Evolutionary conservation across 495 filamentous ascomycete species (phyloP), one percentile per base, ranked within the genome.

Genomic region (Hypoxylon crocopeplum): DNA sequence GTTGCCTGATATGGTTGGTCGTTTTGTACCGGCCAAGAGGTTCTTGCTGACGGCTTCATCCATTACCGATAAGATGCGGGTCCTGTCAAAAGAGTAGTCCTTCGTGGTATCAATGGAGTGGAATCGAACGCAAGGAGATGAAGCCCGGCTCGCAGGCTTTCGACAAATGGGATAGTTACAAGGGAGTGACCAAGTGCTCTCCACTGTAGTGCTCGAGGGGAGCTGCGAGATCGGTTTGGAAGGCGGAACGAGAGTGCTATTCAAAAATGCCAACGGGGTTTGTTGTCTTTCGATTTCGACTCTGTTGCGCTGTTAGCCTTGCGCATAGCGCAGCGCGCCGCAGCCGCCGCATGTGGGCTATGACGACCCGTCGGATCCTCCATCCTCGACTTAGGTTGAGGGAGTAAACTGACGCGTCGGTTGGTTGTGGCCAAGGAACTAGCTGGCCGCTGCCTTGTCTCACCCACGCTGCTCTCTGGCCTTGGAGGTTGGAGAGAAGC

Each of bases 331-430:
- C 61, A 45, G 32, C 76, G 48, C 1, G 76, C 74, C 7, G 72
- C 75, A 0, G 72, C 74, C 0, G 74, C 33, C 6, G 74, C 71
- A 33, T 79, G 75, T 7, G 76, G 75, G 17, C 72, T 75, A 37
- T 69, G 60, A n/a, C 75, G 62, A 4, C 76, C 76, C 2, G 65
- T 66, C 2, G 37, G 39, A n/a, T 59, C 51, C 5, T 64, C 62
- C 17, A 24, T 24, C 21, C 27, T 50, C 12, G 67, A 59, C 45
- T 54, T 77, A 1, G 82, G 79, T 53, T 79, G 75, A 22, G 83
- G 82, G 2, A 85, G 73, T 56, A 84, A 54, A 50, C 80, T 84
- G 4, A 62, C 59, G 6, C 82, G 76, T 36, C 80, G 68, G 34
- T 64, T 72, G 20, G 64, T 66, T n/a, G 62, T 53, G 0, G 79